phyloP scores from a whole-genome alignment of 140 eudicot species.

The Anethum foeniculum region DNA sequence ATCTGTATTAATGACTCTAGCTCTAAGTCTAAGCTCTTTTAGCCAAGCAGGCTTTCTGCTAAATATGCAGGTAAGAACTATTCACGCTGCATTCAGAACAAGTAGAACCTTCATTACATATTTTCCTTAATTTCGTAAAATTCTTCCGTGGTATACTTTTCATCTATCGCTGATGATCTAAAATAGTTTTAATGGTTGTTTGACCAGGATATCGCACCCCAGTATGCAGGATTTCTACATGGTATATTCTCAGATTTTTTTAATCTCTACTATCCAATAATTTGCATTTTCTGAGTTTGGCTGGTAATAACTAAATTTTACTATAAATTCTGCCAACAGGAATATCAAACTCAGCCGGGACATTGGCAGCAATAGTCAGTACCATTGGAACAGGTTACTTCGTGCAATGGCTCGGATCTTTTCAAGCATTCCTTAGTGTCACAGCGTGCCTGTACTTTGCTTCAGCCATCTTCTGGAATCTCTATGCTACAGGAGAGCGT shows the following conservation, averaged over 20 bases:
- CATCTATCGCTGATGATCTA: background rate
- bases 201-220: constrained; percentile 85
- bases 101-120: background rate
- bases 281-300: background rate
- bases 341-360: constrained; percentile 85
- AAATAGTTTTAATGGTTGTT: constrained; percentile 13
- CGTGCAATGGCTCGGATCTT: constrained; percentile 92
- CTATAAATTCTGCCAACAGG: constrained; percentile 32
- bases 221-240: constrained; percentile 82
- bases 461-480: constrained; percentile 72
- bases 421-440: constrained; percentile 74
- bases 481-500: constrained; percentile 75
- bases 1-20: constrained; percentile 56
- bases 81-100: background rate
- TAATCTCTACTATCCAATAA: background rate
- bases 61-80: constrained; percentile 77
- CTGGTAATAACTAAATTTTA: background rate
- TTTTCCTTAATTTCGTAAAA: background rate
- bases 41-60: constrained; percentile 99
- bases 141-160: background rate
- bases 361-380: constrained; percentile 86
- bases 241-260: constrained; percentile 37
- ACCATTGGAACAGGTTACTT: constrained; percentile 86
- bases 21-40: constrained; percentile 87
- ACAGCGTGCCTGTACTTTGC: constrained; percentile 75